Conservation (phyloP, 1,139 yeast species). For the Yamadazyma spencermartinsiae region DNA sequence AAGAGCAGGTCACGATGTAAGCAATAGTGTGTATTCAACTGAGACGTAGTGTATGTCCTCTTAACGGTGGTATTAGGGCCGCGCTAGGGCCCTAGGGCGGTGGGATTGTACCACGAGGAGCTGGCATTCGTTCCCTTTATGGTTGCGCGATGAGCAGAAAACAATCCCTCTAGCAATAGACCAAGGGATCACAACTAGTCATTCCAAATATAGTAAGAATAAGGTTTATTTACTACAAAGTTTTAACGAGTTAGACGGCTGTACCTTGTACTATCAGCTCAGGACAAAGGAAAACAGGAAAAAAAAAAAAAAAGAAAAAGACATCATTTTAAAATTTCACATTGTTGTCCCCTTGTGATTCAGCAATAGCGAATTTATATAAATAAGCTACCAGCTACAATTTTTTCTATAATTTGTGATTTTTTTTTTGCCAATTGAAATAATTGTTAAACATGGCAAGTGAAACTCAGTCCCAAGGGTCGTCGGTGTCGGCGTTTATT, state of each 20-base stretch:
- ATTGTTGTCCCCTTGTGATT: background rate
- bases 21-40: too few species aligned
- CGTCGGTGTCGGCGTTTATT: conserved; percentile 43
- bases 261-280: background rate
- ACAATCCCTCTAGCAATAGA: background rate
- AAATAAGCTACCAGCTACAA: too few species aligned
- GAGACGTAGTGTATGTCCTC: too few species aligned
- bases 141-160: background rate
- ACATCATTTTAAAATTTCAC: background rate
- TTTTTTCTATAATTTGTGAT: too few species aligned
- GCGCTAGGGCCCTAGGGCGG: too few species aligned
- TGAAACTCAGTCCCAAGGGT: conserved; percentile 8
- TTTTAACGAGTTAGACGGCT: background rate
- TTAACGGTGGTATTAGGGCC: too few species aligned
- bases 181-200: conserved; percentile 1
- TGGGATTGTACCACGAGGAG: too few species aligned
- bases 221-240: background rate
- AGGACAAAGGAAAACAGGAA: background rate
- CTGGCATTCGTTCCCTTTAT: background rate
- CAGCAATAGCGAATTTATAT: background rate
- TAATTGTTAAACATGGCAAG: conserved; percentile 7
- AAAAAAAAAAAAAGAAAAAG: background rate
- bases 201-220: background rate
- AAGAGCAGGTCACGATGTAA: background rate
- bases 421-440: background rate